phyloP scores from a whole-genome alignment of 75 land plant species.

The Selaginella moellendorffii region DNA sequence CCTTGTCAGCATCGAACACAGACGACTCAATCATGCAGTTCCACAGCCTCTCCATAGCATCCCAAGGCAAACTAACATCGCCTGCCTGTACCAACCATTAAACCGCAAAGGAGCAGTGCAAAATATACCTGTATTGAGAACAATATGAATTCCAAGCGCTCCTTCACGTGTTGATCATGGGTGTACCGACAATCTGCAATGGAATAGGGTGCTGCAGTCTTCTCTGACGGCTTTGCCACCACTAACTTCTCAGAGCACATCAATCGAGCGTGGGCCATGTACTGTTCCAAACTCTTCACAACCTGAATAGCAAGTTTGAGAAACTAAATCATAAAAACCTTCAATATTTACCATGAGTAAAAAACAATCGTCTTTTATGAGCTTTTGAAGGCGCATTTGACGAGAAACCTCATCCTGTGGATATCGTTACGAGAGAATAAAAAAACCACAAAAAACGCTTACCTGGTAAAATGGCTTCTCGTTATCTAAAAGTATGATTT shows the following conservation, averaged over 20 bases:
- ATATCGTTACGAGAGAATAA: too few relatives aligned
- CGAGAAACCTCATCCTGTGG: conserved; percentile 15
- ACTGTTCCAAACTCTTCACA: conserved; percentile 18
- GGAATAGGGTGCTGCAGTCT: too few relatives aligned
- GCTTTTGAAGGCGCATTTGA: conserved; percentile 17
- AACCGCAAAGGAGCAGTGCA: neutral
- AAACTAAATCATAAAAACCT: neutral
- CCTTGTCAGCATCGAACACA: conserved; percentile 11
- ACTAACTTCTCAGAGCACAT: neutral
- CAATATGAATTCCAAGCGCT: conserved; percentile 19
- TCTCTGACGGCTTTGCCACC: neutral
- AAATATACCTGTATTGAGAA: conserved; percentile 20
- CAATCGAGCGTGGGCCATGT: conserved; percentile 4
- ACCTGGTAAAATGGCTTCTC: conserved; percentile 26
- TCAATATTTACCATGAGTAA: conserved; percentile 18
- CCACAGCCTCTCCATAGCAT: conserved; percentile 20
- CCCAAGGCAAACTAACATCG: conserved; percentile 11
- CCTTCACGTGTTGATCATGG: conserved; percentile 19
- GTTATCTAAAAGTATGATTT: conserved; percentile 15
- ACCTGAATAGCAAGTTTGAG: conserved; percentile 15
- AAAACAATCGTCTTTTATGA: conserved; percentile 18
- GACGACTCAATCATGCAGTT: conserved; percentile 17
- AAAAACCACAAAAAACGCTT: too few relatives aligned
- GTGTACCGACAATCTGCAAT: neutral
- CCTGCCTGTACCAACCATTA: too few relatives aligned